A percentile compares a stretch with the other conserved stretches of the same genome.
These are phyloP conservation scores for Dysphania ambrosioides DNA, from an alignment of 148 eudicot genomes.

Conservation along the genomic window DNA sequence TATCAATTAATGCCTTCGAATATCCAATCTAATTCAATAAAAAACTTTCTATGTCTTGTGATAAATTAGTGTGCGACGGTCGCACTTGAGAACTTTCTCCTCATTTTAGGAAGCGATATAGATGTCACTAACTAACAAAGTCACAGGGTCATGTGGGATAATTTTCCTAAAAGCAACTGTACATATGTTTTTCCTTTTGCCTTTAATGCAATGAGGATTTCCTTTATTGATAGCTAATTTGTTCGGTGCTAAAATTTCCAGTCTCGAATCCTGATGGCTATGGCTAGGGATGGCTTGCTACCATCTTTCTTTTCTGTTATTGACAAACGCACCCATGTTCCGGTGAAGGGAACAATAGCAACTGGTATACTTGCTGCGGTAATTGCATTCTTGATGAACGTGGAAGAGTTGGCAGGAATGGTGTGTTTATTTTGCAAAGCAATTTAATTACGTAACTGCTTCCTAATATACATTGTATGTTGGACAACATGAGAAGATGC, in stretches of 20 bases:
- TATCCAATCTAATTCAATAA: background rate
- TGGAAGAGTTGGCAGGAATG: slow-evolving; percentile 88
- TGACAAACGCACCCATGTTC: slow-evolving; percentile 67
- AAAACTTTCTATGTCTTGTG: background rate
- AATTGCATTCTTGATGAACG: slow-evolving; percentile 83
- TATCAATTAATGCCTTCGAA: background rate
- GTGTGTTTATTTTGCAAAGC: slow-evolving; percentile 34
- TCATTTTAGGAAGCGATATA: background rate
- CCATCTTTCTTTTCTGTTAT: slow-evolving; percentile 68
- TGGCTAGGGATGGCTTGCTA: slow-evolving; percentile 93
- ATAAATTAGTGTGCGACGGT: background rate
- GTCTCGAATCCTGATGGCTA: slow-evolving; percentile 94
- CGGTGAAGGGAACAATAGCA: slow-evolving; percentile 71
- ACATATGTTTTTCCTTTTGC: background rate
- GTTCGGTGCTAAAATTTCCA: slow-evolving; percentile 27
- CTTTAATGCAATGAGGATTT: background rate
- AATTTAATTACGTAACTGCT: background rate
- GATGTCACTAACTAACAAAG: too few species aligned
- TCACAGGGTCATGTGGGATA: too few species aligned
- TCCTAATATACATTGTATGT: background rate
- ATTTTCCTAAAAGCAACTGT: background rate
- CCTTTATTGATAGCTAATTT: slow-evolving; percentile 11
- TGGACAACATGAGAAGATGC: background rate
- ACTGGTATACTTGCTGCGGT: slow-evolving; percentile 70
- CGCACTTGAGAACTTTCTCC: background rate